Evolutionary conservation across 2,329 filamentous ascomycete species (phyloP).

Genomic region (Penicillium sclerotigenum): DNA sequence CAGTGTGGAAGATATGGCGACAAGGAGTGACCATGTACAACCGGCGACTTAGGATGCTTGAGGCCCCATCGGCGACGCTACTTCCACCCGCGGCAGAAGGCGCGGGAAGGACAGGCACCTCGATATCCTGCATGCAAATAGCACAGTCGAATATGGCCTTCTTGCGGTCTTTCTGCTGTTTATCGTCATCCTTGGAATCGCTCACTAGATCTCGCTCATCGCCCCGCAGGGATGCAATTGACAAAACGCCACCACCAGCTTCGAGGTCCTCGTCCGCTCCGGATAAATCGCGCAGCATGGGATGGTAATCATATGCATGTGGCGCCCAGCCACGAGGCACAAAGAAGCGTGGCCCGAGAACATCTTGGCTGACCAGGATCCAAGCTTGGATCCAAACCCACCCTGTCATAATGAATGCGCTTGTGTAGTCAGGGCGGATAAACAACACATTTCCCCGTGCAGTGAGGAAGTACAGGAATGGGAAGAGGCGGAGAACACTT

Average conservation of each 20-base stretch:
- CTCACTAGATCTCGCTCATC: slow-evolving; percentile 41
- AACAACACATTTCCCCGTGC: slow-evolving; percentile 77
- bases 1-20: slow-evolving; percentile 89
- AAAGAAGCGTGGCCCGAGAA: slow-evolving; percentile 85
- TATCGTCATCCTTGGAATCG: slow-evolving; percentile 43
- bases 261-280: slow-evolving; percentile 69
- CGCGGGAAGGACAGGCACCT: slow-evolving; percentile 71
- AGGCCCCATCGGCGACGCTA: slow-evolving; percentile 43
- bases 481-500: slow-evolving; percentile 71
- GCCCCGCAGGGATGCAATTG: slow-evolving; percentile 66
- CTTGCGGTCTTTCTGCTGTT: slow-evolving; percentile 48
- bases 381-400: slow-evolving; percentile 90
- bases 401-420: slow-evolving; percentile 62
- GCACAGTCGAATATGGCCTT: slow-evolving; percentile 78
- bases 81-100: slow-evolving; percentile 50
- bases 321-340: slow-evolving; percentile 66
- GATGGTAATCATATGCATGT: slow-evolving; percentile 85
- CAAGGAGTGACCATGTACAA: slow-evolving; percentile 98
- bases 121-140: slow-evolving; percentile 88
- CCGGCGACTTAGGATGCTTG: slow-evolving; percentile 72
- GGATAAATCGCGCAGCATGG: slow-evolving; percentile 61
- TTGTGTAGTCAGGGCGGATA: slow-evolving; percentile 63
- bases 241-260: slow-evolving; percentile 68
- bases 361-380: slow-evolving; percentile 73
- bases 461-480: slow-evolving; percentile 82